Base-by-base conservation (phyloP, 73 alveolate species). In the Paramecium biaurelia region DNA sequence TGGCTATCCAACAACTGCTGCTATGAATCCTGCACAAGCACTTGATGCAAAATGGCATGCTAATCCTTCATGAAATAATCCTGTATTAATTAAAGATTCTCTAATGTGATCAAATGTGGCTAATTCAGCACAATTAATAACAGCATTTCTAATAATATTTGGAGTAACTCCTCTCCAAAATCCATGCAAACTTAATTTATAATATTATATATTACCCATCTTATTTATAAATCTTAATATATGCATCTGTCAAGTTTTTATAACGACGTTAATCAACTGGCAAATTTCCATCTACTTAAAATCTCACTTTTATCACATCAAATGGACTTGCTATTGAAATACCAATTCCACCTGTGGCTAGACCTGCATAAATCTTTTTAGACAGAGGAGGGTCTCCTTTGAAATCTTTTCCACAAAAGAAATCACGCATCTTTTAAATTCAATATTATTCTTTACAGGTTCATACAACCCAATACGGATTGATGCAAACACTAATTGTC, bases 401-500 rank as follows among this genome's bases (percentile, higher is more conserved):
- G 23, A 70, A 76, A 41, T 93, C 96, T 72, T 92, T 85, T 21
- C 84, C 89, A 68, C 95, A 92, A 24, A 30, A 63, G 57, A 85
- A 30, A 57, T 92, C 86, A 38, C 95, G 57, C 20, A 59, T 76
- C 95, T 92, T 18, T 42, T 2, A 20, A 7, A 23, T 14, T 15
- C 7, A 47, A 42, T 21, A 18, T 24, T 45, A 21, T 24, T 15
- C 23, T 2, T 85, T 70, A 95, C 94, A 68, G 98, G 98, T 38
- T 90, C 96, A 85, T 95, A 95, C 12, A 95, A 90, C n/a, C 96
- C 95, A 18, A 95, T 85, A 53, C 96, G 92, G 72, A 95, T 92
- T 18, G 96, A 95, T 23, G 98, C 95, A 89, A 95, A 95, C 28
- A 95, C 93, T 12, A 93, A 74, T 87, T 95, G 92, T 82, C 98